Base-by-base conservation (phyloP, 352 stramenopile genomes). In the Globisporangium takayamanum region DNA sequence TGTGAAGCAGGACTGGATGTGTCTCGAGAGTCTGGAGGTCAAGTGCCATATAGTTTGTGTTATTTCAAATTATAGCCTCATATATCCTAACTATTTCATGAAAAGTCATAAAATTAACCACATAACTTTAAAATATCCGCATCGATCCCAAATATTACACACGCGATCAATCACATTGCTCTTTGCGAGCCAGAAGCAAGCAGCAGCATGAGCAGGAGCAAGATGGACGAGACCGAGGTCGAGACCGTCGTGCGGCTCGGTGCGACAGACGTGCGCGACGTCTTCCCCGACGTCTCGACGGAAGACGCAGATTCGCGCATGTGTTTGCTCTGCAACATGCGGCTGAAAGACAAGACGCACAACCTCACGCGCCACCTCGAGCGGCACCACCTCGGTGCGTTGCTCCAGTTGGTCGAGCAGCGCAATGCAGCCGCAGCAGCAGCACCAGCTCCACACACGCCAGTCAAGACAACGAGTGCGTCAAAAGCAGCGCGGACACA, bases 321-420 rank as follows among this genome's bases (percentile, higher is more conserved):
- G 53, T 85, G 76, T 63, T 48, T 79, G 28, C 59, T 85, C 20
- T 83, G 76, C 62, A 37, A 52, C 22, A 64, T 66, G 52, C 70
- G 69, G 45, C 69, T 85, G 53, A 85, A 83, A 63, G 75, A 85
- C 67, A 85, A 83, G 65, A 85, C 76, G 28, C 76, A 85, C 64
- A 83, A 81, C 59, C 71, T 85, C n/a, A 85, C 70, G 60, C 76
- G 73, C 0, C 76, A 85, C 58, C 50, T 83, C 46, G 76, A 85
- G 63, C 69, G 76, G 25, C 76, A 83, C 45, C 76, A 83, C 57
- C 60, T 72, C 25, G 73, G 61, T 2, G 76, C 76, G 2, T 53
- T 85, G 49, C 48, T 80, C 39, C 75, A 82, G 69, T 25, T 83
- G 25, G 48, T 85, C 33, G 76, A 80, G 53, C 76, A 85, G 49